phyloP scores from a whole-genome alignment of 176 grass and related monocot genomes.

The Echinochloa phyllopogon region DNA sequence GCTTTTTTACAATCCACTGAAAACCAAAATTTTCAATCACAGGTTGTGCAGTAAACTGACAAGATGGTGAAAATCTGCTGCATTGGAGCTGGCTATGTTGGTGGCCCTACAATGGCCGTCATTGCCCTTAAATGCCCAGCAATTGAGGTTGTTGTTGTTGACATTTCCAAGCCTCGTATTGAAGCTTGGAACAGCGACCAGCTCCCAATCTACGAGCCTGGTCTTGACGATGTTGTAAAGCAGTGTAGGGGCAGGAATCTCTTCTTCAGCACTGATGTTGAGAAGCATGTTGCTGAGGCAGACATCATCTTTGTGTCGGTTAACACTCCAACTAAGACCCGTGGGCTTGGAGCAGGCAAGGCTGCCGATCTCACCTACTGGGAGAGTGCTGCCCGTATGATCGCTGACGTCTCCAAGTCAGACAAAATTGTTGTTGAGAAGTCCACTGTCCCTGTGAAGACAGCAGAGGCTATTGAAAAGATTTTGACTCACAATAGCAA shows the following conservation, averaged over 20 bases:
- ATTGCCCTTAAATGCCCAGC: slow-evolving; percentile 41
- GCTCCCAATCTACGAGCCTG: slow-evolving; percentile 4
- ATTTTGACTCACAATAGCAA: slow-evolving; percentile 66
- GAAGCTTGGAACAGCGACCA: slow-evolving; percentile 2
- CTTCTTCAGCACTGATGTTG: slow-evolving; percentile 9
- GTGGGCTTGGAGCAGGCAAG: not conserved
- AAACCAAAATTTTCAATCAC: not conserved
- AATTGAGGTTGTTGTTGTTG: slow-evolving; percentile 41
- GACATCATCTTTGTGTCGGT: slow-evolving; percentile 1
- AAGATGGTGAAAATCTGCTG: slow-evolving; percentile 54
- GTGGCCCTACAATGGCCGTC: slow-evolving; percentile 47
- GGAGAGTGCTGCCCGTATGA: slow-evolving; percentile 1
- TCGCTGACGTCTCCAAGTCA: slow-evolving; percentile 1
- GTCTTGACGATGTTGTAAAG: not conserved
- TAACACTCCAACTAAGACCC: slow-evolving; percentile 2
- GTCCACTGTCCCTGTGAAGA: not conserved
- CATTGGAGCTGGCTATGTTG: slow-evolving; percentile 48
- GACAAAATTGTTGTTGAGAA: not conserved
- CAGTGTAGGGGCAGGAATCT: not conserved
- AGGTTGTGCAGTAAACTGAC: not conserved
- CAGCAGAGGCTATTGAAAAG: slow-evolving; percentile 69
- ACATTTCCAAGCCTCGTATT: slow-evolving; percentile 39
- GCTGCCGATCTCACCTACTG: slow-evolving; percentile 2
- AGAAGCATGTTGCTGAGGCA: slow-evolving; percentile 8
- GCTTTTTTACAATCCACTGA: not conserved